phyloP scores from a whole-genome alignment of 306 rosid genomes.

The Erythrophleum fordii region DNA sequence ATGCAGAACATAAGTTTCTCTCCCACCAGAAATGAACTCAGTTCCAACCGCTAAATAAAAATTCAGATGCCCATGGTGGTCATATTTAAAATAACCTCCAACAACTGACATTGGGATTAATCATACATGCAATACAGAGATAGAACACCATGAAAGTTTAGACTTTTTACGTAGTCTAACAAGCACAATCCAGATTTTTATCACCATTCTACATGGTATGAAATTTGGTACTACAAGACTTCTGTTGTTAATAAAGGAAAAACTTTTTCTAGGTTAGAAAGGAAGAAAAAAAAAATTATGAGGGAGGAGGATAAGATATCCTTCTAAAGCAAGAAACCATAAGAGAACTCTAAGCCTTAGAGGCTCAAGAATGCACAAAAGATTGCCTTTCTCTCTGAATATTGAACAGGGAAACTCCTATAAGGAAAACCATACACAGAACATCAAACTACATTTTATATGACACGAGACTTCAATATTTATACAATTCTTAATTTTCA shows the following conservation, averaged over 20 bases:
- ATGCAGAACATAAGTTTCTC: neutral
- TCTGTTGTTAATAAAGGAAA: neutral
- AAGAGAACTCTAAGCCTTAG: neutral
- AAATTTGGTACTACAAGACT: neutral
- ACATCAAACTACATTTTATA: slow-evolving; percentile 41
- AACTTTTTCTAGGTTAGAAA: no score
- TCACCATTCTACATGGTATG: neutral
- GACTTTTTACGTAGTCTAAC: neutral
- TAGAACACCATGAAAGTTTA: neutral
- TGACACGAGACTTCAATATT: slow-evolving; percentile 14
- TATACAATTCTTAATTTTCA: slow-evolving; percentile 1
- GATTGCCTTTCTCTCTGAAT: neutral
- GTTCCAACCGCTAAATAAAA: slow-evolving; percentile 1
- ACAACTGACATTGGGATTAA: neutral
- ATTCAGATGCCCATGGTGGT: neutral
- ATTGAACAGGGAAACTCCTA: neutral
- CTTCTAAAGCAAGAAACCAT: neutral
- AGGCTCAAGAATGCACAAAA: neutral
- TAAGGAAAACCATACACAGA: slow-evolving; percentile 42
- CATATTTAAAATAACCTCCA: neutral
- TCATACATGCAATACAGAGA: neutral
- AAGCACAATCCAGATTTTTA: neutral
- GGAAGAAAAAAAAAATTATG: neutral
- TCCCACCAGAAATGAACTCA: neutral
- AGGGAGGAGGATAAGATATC: slow-evolving; percentile 39